A percentile compares a stretch with the other conserved stretches of the same genome.
These are phyloP conservation scores for Ustilago crameri DNA, from an alignment of 1,284 basidiomycete species.

Conservation along the genomic window DNA sequence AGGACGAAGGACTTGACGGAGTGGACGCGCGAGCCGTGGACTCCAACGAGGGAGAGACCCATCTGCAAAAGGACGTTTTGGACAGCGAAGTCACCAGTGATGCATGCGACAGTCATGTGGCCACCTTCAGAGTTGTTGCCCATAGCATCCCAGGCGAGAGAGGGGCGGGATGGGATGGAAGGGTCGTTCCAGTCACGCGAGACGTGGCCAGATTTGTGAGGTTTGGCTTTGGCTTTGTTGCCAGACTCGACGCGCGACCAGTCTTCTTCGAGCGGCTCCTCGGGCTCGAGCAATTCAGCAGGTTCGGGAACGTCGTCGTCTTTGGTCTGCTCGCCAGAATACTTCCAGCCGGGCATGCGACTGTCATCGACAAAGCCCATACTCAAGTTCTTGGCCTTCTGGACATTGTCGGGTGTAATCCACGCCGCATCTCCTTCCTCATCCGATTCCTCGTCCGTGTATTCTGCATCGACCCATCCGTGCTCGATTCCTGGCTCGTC, in stretches of 20 bases:
- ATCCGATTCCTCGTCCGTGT: conserved; percentile 81
- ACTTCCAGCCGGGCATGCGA: conserved; percentile 45
- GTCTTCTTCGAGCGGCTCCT: conserved; percentile 45
- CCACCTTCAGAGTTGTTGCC: conserved; percentile 73
- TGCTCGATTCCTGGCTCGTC: conserved; percentile 18
- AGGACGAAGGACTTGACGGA: conserved; percentile 95
- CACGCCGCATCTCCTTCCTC: conserved; percentile 74
- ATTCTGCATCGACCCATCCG: conserved; percentile 69
- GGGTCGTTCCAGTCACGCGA: conserved; percentile 68
- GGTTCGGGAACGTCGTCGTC: conserved; percentile 23
- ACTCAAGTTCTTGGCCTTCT: conserved; percentile 85
- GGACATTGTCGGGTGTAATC: conserved; percentile 93
- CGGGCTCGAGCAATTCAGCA: conserved; percentile 23
- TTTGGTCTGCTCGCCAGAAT: conserved; percentile 23
- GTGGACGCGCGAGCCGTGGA: conserved; percentile 88
- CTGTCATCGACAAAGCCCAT: conserved; percentile 73
- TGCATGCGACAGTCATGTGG: conserved; percentile 64
- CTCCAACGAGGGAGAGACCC: conserved; percentile 88
- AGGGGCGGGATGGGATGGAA: conserved; percentile 39
- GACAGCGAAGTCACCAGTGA: conserved; percentile 99
- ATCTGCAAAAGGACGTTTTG: conserved; percentile 97
- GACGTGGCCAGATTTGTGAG: conserved; percentile 69
- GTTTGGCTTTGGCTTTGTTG: conserved; percentile 28
- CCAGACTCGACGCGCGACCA: conserved; percentile 44
- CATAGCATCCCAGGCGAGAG: conserved; percentile 32